Base-by-base conservation (phyloP, 2,329 filamentous ascomycete genomes). In the Epichloe uncinata region DNA sequence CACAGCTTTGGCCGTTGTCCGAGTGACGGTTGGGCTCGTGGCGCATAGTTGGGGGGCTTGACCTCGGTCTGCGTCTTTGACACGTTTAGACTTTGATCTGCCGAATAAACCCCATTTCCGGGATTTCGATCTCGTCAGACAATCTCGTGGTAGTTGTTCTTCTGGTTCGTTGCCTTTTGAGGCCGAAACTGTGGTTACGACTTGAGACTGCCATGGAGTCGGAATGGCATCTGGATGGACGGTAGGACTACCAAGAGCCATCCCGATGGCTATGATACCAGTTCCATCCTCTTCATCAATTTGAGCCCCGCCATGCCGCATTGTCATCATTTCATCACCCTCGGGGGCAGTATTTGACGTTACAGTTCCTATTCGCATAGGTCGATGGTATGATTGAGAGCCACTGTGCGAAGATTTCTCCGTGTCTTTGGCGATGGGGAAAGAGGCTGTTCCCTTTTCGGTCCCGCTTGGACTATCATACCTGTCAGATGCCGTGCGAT, bases 191-290 rank as follows among this genome's bases (percentile, higher is more conserved):
- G 57, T 58, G 46, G 59, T 59, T 46, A 52, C 35, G 15, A 49
- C 45, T 44, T 60, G 59, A 18, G 59, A 61, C 35, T 59, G 63
- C 56, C 61, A 65, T 35, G 61, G 61, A 18, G 56, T 53, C 36
- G 56, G 54, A 36, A 48, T 50, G 48, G 49, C 49, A 35, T 54
- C 52, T 35, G 68, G 66, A 15, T 66, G 63, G 38, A 69, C 68
- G n/a, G 72, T 68, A 22, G 85, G 85, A 58, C 84, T 88, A 34
- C 84, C 85, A 50, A 88, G 67, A 1, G 85, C 85, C 73, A 89
- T 82, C 9, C 85, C 85, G 53, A 89, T 88, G 56, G 70, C 72
- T 53, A 62, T 61, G n/a, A 63, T 54, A 11, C 59, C 59, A 18
- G 56, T 60, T 40, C 59, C 56, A 12, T 55, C 45, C 15, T 49